Base-by-base conservation (phyloP, 192 early-diverging fungal species). In the Entophlyctis luteolus region DNA sequence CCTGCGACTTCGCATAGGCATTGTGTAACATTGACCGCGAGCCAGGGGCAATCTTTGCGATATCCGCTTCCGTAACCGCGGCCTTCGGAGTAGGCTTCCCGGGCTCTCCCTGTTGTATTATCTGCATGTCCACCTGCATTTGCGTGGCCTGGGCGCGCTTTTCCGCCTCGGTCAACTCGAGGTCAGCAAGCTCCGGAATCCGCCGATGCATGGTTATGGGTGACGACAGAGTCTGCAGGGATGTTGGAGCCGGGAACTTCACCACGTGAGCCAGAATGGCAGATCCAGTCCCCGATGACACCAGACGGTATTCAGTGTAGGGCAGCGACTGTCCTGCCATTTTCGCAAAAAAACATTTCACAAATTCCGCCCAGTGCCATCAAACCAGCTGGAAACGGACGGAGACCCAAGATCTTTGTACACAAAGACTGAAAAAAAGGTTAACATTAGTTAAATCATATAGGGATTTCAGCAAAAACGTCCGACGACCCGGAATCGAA, bases 251-350 rank as follows among this genome's bases (percentile, higher is more conserved):
- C 28, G 55, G 50, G 3, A 45, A 47, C 20, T 45, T 35, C 75
- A 31, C 50, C 60, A 55, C 80, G 75, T 82, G 39, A 73, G 49
- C 63, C 76, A 68, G 66, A 68, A 69, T 25, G 48, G 22, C 25
- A 60, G 12, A 6, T 32, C 35, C 39, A 35, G 27, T 16, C 27
- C 63, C 63, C 3, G 65, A 18, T 20, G 65, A 62, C 10, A 56
- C 23, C 6, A 73, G 65, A 16, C 39, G 54, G 48, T 49, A 73
- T 37, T 73, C 71, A 20, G 18, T 47, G 47, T 67, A 68, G 27
- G 57, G 37, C 59, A 14, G 39, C 25, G 56, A 22, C n/a, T 8
- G 52, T n/a, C n/a, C n/a, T n/a, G n/a, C n/a, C n/a, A n/a, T n/a
- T n/a, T n/a, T n/a, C n/a, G n/a, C n/a, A n/a, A n/a, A n/a, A n/a